Evolutionary conservation across 345 rosid species (phyloP), one percentile per base, ranked within the genome.

Genomic region (Bruguiera gymnorhiza): DNA sequence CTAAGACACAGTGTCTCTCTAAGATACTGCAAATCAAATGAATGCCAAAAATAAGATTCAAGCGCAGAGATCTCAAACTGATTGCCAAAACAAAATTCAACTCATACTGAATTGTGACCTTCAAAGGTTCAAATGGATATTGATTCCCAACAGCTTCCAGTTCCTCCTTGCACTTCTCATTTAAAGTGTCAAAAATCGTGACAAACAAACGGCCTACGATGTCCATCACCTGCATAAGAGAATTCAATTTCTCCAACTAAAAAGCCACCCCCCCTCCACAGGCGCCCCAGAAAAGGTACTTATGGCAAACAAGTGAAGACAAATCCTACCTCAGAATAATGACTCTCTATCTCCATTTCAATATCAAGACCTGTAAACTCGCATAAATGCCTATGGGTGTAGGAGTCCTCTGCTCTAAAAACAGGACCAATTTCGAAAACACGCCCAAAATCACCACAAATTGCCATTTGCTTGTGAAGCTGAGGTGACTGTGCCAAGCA

Each of bases 401-500:
- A 87, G 6, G 98, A 94, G 71, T 94, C 90, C 76, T 94, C 98
- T 8, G 97, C 97, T 77, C 97, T 86, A 78, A 85, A 91, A 81
- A 90, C 97, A 29, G 89, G 92, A 68, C 97, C 97, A 29, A 86
- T 70, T 87, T 87, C 97, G 69, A 88, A 95, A 63, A 92, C 96
- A 9, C 93, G 87, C 43, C 80, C 83, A 56, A 86, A 80, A 79
- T 87, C 95, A 70, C 88, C 97, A 77, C 91, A 88, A 15, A 91
- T 89, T 2, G 96, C 73, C 93, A 91, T 91, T 74, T 94, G 96
- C 82, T 91, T 94, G 72, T 91, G 96, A 75, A 91, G 93, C 68
- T 91, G 98, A 76, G 99, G 97, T 37, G 97, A 92, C 76, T 92
- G 99, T 15, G 97, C 97, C 62, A 95, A 73, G 82, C 97, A 95